Evolutionary conservation across 371 early-diverging fungal species (phyloP).

Genomic region (Dentiscutata heterogama): DNA sequence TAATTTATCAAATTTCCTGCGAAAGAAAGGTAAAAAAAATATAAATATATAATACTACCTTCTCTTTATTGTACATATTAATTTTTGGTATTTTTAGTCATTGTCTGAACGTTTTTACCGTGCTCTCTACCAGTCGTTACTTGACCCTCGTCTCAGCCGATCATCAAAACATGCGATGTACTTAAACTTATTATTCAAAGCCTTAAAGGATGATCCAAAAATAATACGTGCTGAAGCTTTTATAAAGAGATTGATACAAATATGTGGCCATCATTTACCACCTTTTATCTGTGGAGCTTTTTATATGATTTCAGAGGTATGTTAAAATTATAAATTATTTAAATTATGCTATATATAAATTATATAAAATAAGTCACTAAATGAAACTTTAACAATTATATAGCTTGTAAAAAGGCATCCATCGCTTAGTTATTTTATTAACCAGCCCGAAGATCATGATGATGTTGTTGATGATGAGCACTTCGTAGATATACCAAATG

Average conservation of each 20-base stretch:
- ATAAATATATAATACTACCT: background rate
- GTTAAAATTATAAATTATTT: conserved; percentile 40
- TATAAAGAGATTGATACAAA: conserved; percentile 90
- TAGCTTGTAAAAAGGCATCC: conserved; percentile 49
- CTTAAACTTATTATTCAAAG: conserved; percentile 90
- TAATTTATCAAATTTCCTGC: conserved; percentile 84
- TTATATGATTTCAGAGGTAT: conserved; percentile 84
- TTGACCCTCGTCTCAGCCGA: conserved; percentile 82
- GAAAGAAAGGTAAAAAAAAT: conserved; percentile 53
- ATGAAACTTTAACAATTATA: conserved; percentile 18
- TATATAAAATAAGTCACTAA: background rate
- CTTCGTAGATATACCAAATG: conserved; percentile 61
- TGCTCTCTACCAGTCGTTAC: conserved; percentile 86
- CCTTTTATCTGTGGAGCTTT: conserved; percentile 89
- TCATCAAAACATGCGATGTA: conserved; percentile 93
- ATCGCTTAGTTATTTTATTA: conserved; percentile 66
- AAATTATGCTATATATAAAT: too few relatives aligned
- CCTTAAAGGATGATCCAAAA: conserved; percentile 81
- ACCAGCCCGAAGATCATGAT: conserved; percentile 77
- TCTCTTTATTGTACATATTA: background rate
- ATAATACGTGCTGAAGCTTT: conserved; percentile 82
- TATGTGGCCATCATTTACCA: conserved; percentile 78
- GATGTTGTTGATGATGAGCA: conserved; percentile 76
- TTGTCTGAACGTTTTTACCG: conserved; percentile 90
- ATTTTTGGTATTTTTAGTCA: conserved; percentile 43